A percentile compares a stretch with the other conserved stretches of the same genome.
These are phyloP conservation scores for Annulohypoxylon bovei DNA, from an alignment of 495 filamentous ascomycete genomes.

Conservation along the genomic window DNA sequence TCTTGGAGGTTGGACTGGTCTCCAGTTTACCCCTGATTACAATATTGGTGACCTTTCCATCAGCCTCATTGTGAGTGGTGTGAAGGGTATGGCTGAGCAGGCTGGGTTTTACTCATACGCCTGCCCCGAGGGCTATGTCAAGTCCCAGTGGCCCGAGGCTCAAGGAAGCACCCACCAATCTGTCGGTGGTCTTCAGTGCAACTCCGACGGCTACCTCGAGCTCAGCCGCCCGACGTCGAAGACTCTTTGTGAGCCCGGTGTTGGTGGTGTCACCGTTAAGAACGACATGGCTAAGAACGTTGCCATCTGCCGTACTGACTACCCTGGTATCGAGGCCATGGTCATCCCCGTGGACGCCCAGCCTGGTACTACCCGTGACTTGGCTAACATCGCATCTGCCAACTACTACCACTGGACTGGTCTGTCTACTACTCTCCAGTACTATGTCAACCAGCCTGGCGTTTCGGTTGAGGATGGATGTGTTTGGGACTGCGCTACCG, in stretches of 20 bases:
- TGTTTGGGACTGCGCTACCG: conserved; percentile 71
- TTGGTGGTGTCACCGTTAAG: conserved; percentile 72
- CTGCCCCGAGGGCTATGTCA: conserved; percentile 90
- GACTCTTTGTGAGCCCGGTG: conserved; percentile 80
- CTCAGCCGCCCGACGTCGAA: conserved; percentile 75
- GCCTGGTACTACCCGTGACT: conserved; percentile 63
- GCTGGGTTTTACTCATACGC: conserved; percentile 90
- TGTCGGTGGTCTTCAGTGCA: conserved; percentile 87
- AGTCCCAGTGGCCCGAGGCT: conserved; percentile 85
- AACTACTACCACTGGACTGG: conserved; percentile 82
- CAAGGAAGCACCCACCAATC: conserved; percentile 89
- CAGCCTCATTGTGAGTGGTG: conserved; percentile 69
- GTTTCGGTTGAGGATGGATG: conserved; percentile 75
- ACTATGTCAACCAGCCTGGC: conserved; percentile 91
- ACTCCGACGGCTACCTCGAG: conserved; percentile 75
- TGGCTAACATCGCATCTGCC: conserved; percentile 77
- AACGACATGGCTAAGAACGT: conserved; percentile 74
- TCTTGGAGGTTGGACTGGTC: conserved; percentile 80
- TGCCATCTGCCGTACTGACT: conserved; percentile 93
- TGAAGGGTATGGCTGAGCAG: conserved; percentile 67
- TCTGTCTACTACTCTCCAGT: conserved; percentile 85
- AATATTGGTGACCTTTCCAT: conserved; percentile 48
- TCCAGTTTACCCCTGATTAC: conserved; percentile 67
- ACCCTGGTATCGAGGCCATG: conserved; percentile 89
- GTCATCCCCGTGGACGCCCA: conserved; percentile 74